Percentiles rank a stretch among this genome's conserved stretches.
Evolutionary conservation across 2,329 filamentous ascomycete genomes (phyloP).

Genomic region (Alternaria sp.): DNA sequence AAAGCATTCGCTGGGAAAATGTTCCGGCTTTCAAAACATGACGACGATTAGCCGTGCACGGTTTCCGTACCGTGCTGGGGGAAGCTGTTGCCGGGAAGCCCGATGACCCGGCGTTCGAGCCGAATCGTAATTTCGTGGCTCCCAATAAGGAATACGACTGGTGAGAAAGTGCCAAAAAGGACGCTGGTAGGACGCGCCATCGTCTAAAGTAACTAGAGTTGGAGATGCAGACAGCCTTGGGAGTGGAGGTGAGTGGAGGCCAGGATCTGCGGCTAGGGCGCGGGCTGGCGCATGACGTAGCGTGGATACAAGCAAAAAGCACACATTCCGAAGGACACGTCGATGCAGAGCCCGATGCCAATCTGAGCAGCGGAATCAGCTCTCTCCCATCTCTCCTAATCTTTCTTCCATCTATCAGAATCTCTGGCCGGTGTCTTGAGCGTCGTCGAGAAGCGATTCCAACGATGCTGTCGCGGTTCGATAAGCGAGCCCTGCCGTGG

Average conservation of each 20-base stretch:
- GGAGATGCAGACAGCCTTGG: neutral
- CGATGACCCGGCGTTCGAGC: neutral
- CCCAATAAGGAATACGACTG: constrained; percentile 5
- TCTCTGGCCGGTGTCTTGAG: neutral
- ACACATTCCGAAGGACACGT: neutral
- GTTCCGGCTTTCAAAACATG: neutral
- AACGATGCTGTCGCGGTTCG: neutral
- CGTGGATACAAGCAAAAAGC: neutral
- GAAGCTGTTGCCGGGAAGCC: neutral
- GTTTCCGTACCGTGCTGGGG: neutral
- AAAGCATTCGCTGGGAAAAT: neutral
- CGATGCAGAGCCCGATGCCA: neutral
- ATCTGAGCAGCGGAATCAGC: neutral
- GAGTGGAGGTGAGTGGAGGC: neutral
- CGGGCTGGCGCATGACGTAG: constrained; percentile 6
- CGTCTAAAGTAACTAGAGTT: neutral
- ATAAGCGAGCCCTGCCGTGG: constrained; percentile 4
- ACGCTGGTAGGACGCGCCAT: neutral
- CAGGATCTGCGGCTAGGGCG: constrained; percentile 4
- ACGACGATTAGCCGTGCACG: neutral
- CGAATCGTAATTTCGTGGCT: neutral
- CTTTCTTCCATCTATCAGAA: neutral
- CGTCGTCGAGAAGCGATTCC: neutral
- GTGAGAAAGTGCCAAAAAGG: neutral
- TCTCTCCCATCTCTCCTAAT: neutral